Conservation (phyloP, 768 basidiomycete species). For the Trametes elegans region DNA sequence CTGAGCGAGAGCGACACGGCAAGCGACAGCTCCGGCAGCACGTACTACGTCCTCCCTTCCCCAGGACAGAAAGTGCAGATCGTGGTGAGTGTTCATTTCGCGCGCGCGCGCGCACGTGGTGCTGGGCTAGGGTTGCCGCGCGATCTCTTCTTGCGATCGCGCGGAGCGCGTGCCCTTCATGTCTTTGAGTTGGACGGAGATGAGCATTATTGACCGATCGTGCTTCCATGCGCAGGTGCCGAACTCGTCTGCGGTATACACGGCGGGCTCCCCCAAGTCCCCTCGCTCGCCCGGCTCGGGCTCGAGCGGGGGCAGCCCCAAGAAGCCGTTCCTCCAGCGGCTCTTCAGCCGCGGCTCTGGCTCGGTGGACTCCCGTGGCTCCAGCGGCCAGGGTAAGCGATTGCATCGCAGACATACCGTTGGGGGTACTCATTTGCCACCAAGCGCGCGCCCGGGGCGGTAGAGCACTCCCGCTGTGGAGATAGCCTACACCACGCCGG, state of each 20-base stretch:
- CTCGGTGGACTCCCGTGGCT: conserved; percentile 23
- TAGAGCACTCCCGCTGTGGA: conserved; percentile 7
- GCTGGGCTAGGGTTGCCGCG: conserved; percentile 17
- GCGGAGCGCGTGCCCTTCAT: conserved; percentile 12
- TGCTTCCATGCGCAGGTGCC: conserved; percentile 34
- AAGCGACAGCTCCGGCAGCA: conserved; percentile 61
- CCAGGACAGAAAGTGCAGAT: conserved; percentile 75
- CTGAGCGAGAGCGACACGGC: conserved; percentile 33
- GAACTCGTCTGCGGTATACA: conserved; percentile 50
- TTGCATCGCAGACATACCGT: conserved; percentile 20
- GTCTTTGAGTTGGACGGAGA: conserved; percentile 8
- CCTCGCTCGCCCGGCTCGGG: conserved; percentile 48
- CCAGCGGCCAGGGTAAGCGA: conserved; percentile 24
- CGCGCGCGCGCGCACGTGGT: conserved; percentile 10
- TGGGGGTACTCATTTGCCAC: conserved; percentile 18
- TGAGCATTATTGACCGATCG: conserved; percentile 11
- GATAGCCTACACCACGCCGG: neutral
- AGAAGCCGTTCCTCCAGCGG: conserved; percentile 62
- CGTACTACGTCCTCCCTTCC: conserved; percentile 71
- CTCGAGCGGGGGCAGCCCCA: conserved; percentile 30
- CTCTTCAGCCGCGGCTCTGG: conserved; percentile 40
- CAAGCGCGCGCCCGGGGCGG: conserved; percentile 16
- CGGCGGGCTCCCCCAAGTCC: conserved; percentile 54
- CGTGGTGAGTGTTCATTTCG: conserved; percentile 52
- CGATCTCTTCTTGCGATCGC: conserved; percentile 9